Conservation (phyloP, 192 early-diverging fungal species). For the Linnemannia zychae region DNA sequence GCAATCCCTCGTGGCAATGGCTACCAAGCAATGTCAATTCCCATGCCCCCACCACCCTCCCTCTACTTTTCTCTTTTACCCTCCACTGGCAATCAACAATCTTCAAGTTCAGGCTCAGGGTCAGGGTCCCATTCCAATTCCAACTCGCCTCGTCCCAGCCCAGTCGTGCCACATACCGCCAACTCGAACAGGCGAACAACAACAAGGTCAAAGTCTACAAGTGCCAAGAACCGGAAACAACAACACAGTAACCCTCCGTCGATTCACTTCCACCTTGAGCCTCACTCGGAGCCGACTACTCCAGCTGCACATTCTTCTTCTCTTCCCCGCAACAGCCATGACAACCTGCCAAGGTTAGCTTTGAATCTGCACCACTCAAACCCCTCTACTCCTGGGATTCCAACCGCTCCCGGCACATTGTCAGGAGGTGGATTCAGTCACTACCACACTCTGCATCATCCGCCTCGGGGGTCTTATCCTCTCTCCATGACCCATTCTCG, state of each 20-base stretch:
- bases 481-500: conserved; percentile 39
- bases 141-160: conserved; percentile 17
- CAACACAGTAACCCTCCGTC: neutral
- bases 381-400: conserved; percentile 17
- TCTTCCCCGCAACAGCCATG: neutral
- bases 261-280: neutral
- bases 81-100: neutral
- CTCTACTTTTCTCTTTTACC: conserved; percentile 41
- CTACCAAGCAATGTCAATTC: conserved; percentile 49
- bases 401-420: neutral
- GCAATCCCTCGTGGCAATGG: conserved; percentile 47
- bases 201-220: conserved; percentile 18
- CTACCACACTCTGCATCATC: conserved; percentile 39
- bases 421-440: conserved; percentile 22
- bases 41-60: conserved; percentile 33
- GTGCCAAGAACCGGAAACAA: neutral
- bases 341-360: neutral
- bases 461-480: conserved; percentile 27
- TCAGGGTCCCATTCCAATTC: conserved; percentile 14
- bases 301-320: neutral
- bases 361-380: conserved; percentile 14
- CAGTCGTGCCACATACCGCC: neutral
- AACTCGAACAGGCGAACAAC: conserved; percentile 12
- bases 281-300: conserved; percentile 26
- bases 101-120: neutral